Evolutionary conservation across 2,329 filamentous ascomycete species (phyloP).

Genomic region (Trichoderma gracile): DNA sequence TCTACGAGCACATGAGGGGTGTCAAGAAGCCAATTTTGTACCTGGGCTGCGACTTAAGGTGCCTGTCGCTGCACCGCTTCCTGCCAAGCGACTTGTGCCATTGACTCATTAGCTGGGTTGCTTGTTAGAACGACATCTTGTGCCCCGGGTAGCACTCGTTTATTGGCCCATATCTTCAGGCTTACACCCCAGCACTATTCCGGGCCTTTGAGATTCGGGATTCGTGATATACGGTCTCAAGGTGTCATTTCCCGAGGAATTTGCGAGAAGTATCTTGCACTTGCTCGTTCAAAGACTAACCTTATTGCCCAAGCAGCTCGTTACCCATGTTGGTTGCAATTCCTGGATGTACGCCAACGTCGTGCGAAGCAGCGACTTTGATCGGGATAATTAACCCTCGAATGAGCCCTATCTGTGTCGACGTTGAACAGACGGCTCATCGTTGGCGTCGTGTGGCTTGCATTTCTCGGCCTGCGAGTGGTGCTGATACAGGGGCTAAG

Average conservation of each 20-base stretch:
- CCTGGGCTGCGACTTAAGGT: constrained; percentile 1
- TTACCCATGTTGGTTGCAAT: background rate
- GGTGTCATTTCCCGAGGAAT: background rate
- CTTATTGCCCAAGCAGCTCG: background rate
- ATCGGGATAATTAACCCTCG: background rate
- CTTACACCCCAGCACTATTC: background rate
- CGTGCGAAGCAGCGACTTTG: background rate
- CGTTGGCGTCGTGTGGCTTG: too few species aligned
- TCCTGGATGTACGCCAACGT: background rate
- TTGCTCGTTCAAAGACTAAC: background rate
- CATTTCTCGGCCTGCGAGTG: too few species aligned
- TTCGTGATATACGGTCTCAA: background rate
- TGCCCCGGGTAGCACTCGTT: background rate
- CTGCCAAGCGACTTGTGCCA: background rate
- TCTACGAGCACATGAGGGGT: too few species aligned
- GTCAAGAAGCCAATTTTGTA: background rate
- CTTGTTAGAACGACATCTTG: background rate
- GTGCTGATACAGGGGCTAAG: too few species aligned
- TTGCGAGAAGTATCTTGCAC: background rate
- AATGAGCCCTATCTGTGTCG: too few species aligned
- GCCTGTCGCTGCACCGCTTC: background rate
- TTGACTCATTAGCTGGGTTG: background rate
- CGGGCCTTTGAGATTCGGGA: background rate
- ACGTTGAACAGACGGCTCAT: background rate
- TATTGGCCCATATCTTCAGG: constrained; percentile 1